Evolutionary conservation across 768 basidiomycete species (phyloP).

Genomic region (Termitomyces titanicus): DNA sequence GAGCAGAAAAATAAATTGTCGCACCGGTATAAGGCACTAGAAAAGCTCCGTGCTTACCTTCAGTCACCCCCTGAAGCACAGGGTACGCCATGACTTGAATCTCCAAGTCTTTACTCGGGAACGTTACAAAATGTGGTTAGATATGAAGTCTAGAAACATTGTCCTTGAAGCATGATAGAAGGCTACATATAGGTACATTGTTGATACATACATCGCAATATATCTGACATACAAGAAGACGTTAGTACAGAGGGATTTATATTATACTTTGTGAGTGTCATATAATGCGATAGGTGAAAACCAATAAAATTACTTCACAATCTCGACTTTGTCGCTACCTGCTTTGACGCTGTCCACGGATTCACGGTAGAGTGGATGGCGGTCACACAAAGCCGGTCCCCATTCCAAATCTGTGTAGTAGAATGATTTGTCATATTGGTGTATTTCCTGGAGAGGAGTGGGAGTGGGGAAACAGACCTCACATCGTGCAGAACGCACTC

Average conservation of each 20-base stretch:
- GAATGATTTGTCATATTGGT: slow-evolving; percentile 1
- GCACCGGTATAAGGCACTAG: slow-evolving; percentile 72
- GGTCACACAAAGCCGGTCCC: slow-evolving; percentile 39
- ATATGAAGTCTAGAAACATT: too few relatives aligned
- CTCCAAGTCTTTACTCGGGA: background rate
- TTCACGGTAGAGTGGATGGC: slow-evolving; percentile 41
- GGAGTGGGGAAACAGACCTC: slow-evolving; percentile 31
- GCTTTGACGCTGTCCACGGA: slow-evolving; percentile 11
- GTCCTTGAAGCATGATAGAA: background rate
- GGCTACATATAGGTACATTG: background rate
- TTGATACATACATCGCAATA: background rate
- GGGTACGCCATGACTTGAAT: background rate
- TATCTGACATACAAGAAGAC: background rate
- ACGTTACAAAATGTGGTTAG: too few relatives aligned
- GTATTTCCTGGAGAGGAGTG: too few relatives aligned
- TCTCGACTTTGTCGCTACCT: slow-evolving; percentile 5
- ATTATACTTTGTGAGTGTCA: background rate
- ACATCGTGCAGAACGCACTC: slow-evolving; percentile 37
- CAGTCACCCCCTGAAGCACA: slow-evolving; percentile 24
- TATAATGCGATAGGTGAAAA: background rate
- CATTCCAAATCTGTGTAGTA: slow-evolving; percentile 35
- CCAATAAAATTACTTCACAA: slow-evolving; percentile 1
- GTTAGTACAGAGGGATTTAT: background rate
- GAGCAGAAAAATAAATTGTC: slow-evolving; percentile 70
- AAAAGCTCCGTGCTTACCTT: slow-evolving; percentile 55